Percentiles rank a stretch among this genome's conserved stretches.
These are phyloP conservation scores for Rhizophagus sp. DNA, from an alignment of 192 early-diverging fungal genomes.

Conservation along the genomic window DNA sequence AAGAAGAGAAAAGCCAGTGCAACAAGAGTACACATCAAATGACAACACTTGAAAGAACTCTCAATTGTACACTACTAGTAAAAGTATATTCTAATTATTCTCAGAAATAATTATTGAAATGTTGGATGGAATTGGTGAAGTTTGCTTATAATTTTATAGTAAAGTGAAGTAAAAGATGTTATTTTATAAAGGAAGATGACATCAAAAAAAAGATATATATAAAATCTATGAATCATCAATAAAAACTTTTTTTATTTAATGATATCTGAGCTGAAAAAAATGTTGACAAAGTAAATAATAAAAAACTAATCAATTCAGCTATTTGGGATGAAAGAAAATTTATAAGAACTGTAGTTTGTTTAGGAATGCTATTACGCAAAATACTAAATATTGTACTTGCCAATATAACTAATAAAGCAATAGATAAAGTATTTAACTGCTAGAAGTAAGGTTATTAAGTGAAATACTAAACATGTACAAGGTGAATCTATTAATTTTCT, in stretches of 20 bases:
- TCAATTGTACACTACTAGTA: too few relatives aligned
- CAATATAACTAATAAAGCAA: neutral
- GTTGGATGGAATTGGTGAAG: too few relatives aligned
- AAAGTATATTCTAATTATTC: too few relatives aligned
- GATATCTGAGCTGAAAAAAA: neutral
- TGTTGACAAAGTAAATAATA: conserved; percentile 4
- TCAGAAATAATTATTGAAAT: too few relatives aligned
- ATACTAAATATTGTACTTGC: neutral
- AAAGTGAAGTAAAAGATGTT: too few relatives aligned
- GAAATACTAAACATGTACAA: neutral
- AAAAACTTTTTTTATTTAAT: too few relatives aligned
- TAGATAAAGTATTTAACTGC: conserved; percentile 14
- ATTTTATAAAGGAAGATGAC: too few relatives aligned
- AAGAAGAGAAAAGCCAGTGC: neutral
- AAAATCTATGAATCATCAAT: too few relatives aligned
- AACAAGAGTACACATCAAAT: neutral
- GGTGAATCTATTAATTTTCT: too few relatives aligned
- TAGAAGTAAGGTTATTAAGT: neutral
- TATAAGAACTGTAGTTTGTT: neutral
- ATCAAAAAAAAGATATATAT: too few relatives aligned
- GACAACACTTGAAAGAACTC: too few relatives aligned
- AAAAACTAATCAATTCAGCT: neutral
- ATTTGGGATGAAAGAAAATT: neutral
- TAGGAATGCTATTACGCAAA: conserved; percentile 21
- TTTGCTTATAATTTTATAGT: too few relatives aligned